These are phyloP conservation scores for Jackrogersella multiformis DNA, from an alignment of 495 filamentous ascomycete species.

Conservation along the genomic window DNA sequence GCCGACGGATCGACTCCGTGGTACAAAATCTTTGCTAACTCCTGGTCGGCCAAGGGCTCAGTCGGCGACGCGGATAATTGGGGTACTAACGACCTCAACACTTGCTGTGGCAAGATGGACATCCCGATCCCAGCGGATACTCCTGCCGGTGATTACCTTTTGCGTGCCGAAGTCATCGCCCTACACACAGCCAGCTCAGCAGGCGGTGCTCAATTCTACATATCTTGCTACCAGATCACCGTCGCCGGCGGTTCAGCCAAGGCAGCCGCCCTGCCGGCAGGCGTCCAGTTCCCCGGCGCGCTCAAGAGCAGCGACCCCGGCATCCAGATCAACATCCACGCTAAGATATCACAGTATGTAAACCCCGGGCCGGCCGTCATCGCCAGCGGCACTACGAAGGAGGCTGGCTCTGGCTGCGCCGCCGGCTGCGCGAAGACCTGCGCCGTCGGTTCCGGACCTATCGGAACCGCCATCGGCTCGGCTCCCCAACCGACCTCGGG, in stretches of 20 bases:
- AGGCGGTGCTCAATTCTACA: constrained; percentile 53
- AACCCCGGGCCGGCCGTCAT: constrained; percentile 46
- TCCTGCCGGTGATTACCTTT: constrained; percentile 52
- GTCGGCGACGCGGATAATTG: constrained; percentile 51
- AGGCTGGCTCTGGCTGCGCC: constrained; percentile 40
- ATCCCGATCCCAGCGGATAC: constrained; percentile 52
- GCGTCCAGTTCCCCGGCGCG: constrained; percentile 50
- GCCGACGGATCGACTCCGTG: constrained; percentile 50
- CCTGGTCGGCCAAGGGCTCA: constrained; percentile 46
- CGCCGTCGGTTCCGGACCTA: constrained; percentile 37
- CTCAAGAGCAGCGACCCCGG: constrained; percentile 55
- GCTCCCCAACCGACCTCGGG: constrained; percentile 30
- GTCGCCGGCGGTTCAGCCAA: constrained; percentile 21
- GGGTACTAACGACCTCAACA: constrained; percentile 53
- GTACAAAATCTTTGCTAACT: constrained; percentile 54
- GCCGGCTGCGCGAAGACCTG: constrained; percentile 45
- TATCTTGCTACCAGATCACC: constrained; percentile 52
- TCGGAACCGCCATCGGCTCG: constrained; percentile 40
- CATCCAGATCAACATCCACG: constrained; percentile 56
- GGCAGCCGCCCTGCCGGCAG: constrained; percentile 43
- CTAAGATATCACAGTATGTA: constrained; percentile 35
- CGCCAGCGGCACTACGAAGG: constrained; percentile 40
- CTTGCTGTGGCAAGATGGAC: constrained; percentile 54
- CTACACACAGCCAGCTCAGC: constrained; percentile 49
- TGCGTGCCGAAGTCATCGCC: constrained; percentile 57